Evolutionary conservation across 129 eudicot species (phyloP).

Genomic region (Flaveria sonorensis): DNA sequence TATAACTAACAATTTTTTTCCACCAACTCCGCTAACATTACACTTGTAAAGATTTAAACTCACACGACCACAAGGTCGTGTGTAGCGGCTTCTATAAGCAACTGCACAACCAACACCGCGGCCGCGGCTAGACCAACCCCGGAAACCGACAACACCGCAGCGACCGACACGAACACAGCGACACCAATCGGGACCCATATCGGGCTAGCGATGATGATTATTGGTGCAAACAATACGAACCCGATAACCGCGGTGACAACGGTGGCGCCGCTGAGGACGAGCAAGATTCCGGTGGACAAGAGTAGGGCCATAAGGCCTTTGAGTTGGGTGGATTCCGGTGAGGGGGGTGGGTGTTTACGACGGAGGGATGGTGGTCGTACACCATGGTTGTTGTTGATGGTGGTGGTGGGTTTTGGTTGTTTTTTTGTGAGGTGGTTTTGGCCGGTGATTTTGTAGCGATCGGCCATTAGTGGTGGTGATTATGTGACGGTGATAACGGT

Average conservation of each 20-base stretch:
- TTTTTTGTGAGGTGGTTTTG: constrained; percentile 22
- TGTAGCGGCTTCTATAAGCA: neutral
- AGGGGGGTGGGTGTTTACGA: constrained; percentile 27
- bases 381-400: neutral
- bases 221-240: constrained; percentile 45
- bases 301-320: constrained; percentile 44
- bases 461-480: constrained; percentile 42
- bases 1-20: too few species aligned
- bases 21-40: too few species aligned
- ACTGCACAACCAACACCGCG: constrained; percentile 42
- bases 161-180: constrained; percentile 32
- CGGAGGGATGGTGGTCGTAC: constrained; percentile 14
- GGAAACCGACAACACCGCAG: constrained; percentile 39
- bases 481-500: constrained; percentile 2
- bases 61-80: too few species aligned
- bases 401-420: constrained; percentile 27
- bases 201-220: constrained; percentile 52
- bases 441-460: constrained; percentile 34
- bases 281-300: constrained; percentile 48
- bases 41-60: too few species aligned
- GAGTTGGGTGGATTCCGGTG: constrained; percentile 45
- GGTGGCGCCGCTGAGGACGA: constrained; percentile 48
- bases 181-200: constrained; percentile 56
- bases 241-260: constrained; percentile 43
- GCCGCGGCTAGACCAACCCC: constrained; percentile 44